Evolutionary conservation across 208 protist genomes (phyloP), one percentile per base, ranked within the genome.

Genomic region (Sergeia podlipaevii): DNA sequence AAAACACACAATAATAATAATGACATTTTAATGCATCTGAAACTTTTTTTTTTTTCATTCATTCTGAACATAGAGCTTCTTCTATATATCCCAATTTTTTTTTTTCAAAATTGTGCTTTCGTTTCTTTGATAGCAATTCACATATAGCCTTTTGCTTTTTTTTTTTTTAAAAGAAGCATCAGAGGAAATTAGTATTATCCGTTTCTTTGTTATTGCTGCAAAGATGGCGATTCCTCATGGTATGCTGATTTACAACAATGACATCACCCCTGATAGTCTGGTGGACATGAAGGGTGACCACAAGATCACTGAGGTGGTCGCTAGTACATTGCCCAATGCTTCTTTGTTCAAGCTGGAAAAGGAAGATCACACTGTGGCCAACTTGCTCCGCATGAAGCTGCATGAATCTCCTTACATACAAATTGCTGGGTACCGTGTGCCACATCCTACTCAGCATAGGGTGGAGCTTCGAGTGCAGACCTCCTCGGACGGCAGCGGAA

Each of bases 191-290:
- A 11, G 15, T 15, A 15, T n/a, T n/a, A n/a, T n/a, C 34, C 15
- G 15, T 38, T 38, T n/a, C 18, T n/a, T n/a, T n/a, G n/a, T n/a
- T n/a, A n/a, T n/a, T n/a, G 13, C 6, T 17, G 43, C 1, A 48
- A 69, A 20, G 13, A 86, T 86, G 88, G 69, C 85, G 38, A 59
- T 76, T 28, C 65, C 80, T 38, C 88, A 95, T 80, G 88, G 88
- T 44, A 95, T 95, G 88, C 80, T 95, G 46, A 86, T 92, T 39
- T 91, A 89, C 69, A 83, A 91, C 59, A 95, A 95, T 69, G 88
- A 95, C 45, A 95, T 95, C 77, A 85, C 79, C 2, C 72, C 84
- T 3, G 88, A 95, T 39, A 95, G 73, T 53, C 71, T 95, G 26
- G 78, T 95, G 36, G 88, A 95, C 63, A 77, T 85, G 70, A 77